Conservation (phyloP, 352 stramenopile species). For the Globisporangium emineosum region DNA sequence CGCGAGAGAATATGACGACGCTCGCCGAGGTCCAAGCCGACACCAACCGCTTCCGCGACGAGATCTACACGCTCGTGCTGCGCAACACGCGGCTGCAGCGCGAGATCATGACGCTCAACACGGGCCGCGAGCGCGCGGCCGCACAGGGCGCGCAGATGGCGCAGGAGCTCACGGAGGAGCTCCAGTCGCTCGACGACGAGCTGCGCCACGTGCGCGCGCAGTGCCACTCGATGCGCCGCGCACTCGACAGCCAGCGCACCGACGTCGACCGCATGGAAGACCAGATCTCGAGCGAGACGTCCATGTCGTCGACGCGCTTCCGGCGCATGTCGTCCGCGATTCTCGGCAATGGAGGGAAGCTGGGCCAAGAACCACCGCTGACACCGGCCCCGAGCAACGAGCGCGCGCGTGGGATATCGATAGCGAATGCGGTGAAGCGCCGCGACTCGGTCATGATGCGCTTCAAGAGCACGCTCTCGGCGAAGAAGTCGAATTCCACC, state of each 20-base stretch:
- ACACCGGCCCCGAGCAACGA: background rate
- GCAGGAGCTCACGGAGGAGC: constrained; percentile 44
- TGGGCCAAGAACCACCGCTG: constrained; percentile 6
- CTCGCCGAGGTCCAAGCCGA: constrained; percentile 41
- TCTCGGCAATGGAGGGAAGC: constrained; percentile 18
- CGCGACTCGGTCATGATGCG: constrained; percentile 19
- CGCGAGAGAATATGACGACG: background rate
- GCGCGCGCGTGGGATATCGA: constrained; percentile 26
- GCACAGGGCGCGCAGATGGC: constrained; percentile 36
- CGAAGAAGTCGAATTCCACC: constrained; percentile 6
- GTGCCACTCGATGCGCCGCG: constrained; percentile 38
- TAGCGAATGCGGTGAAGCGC: constrained; percentile 21
- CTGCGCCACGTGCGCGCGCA: constrained; percentile 36
- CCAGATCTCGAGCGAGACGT: constrained; percentile 15
- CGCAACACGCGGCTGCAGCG: constrained; percentile 66
- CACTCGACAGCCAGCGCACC: constrained; percentile 20
- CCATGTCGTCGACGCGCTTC: constrained; percentile 20
- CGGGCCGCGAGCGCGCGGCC: constrained; percentile 43
- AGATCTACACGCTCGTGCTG: constrained; percentile 58
- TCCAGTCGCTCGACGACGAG: constrained; percentile 37
- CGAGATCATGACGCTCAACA: constrained; percentile 52
- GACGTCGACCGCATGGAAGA: constrained; percentile 20
- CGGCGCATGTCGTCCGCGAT: constrained; percentile 22
- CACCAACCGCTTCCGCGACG: constrained; percentile 48
- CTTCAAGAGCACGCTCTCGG: constrained; percentile 11